Percentiles rank a stretch among this genome's conserved stretches.
Evolutionary conservation across 2,329 filamentous ascomycete genomes (phyloP).

Genomic region (Periconia sp.): DNA sequence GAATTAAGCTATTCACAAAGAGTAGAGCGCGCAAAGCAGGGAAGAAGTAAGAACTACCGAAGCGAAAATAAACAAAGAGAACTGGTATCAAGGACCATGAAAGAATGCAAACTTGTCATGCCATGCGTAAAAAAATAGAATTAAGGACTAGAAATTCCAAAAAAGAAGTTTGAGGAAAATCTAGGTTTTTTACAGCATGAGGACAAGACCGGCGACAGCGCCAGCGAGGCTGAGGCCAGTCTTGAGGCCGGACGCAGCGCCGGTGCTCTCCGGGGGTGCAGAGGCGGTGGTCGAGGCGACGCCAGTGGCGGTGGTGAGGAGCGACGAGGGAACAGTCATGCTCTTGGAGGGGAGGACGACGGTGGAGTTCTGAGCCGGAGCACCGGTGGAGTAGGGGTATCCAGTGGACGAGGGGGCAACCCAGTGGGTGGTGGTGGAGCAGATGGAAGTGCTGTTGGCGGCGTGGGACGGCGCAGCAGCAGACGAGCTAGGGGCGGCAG

Average conservation of each 20-base stretch:
- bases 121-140: conserved; percentile 12
- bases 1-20: too few relatives aligned
- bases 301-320: conserved; percentile 5
- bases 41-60: too few relatives aligned
- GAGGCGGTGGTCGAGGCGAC: conserved; percentile 16
- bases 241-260: conserved; percentile 38
- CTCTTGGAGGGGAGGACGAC: conserved; percentile 18
- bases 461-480: too few relatives aligned
- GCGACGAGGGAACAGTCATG: conserved; percentile 1
- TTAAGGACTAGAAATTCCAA: conserved; percentile 2
- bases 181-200: conserved; percentile 49
- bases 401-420: too few relatives aligned
- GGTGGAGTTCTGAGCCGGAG: conserved; percentile 20
- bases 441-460: too few relatives aligned
- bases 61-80: too few relatives aligned
- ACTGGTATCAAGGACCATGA: too few relatives aligned
- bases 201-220: conserved; percentile 49
- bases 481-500: conserved; percentile 9
- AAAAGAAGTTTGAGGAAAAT: conserved; percentile 9
- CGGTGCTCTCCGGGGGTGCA: conserved; percentile 29
- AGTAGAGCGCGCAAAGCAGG: too few relatives aligned
- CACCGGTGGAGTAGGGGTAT: too few relatives aligned
- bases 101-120: too few relatives aligned
- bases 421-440: too few relatives aligned
- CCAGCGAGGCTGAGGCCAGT: conserved; percentile 48